Evolutionary conservation across 306 rosid species (phyloP), one percentile per base, ranked within the genome.

Genomic region (Corylus avellana): DNA sequence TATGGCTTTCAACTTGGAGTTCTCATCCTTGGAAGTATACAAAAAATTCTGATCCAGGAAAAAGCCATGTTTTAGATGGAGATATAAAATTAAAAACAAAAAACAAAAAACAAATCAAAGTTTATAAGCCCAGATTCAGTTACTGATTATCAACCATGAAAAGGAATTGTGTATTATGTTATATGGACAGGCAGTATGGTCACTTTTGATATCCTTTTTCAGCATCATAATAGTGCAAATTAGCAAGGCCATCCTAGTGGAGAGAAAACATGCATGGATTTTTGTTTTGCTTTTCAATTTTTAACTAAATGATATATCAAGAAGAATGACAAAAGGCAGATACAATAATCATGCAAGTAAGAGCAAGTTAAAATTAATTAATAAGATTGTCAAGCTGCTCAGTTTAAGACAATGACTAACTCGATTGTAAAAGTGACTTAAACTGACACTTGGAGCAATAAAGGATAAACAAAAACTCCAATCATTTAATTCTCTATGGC

Each of bases 1-100:
- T 47, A 96, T 96, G 74, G 99, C 99, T 85, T 96, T 96, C 82
- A 96, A 85, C 86, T 86, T 84, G 2, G 98, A 92, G 59, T 81
- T 89, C 88, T 96, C 98, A 72, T 96, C 97, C 86, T 90, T 91
- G 11, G 97, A 82, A 58, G 89, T 66, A 79, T 93, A 96, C 88
- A 96, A 82, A 81, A 96, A 96, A 78, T 96, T 96, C 99, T 96
- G 97, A 14, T 47, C 59, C 80, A 8, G 13, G 49, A n/a, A 76
- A 49, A 73, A 32, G 64, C 39, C 75, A 58, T 29, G 55, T 35
- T 85, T 84, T 84, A 88, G 48, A 64, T 63, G 75, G 76, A 63
- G 70, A 73, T 70, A 49, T 50, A 63, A 18, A 42, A 79, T 2
- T 59, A 25, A 37, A 22, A 59, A 22, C 8, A 56, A 56, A 16